A percentile compares a stretch with the other conserved stretches of the same genome.
Evolutionary conservation across 2,329 filamentous ascomycete species (phyloP).

Genomic region (Diaporthe longicolla): DNA sequence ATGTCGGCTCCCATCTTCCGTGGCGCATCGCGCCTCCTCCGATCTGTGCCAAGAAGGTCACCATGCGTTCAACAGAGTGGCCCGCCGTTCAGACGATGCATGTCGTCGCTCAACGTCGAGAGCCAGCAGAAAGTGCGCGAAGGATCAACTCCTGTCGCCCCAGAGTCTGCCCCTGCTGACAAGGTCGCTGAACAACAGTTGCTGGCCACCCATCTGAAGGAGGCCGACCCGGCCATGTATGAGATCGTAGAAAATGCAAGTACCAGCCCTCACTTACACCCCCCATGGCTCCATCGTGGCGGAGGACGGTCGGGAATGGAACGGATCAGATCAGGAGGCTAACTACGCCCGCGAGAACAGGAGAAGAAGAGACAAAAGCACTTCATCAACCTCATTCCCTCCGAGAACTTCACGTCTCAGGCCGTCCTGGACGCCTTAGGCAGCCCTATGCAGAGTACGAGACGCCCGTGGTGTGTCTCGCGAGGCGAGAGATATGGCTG

Average conservation of each 20-base stretch:
- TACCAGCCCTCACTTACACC: background rate
- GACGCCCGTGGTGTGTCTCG: conserved; percentile 20
- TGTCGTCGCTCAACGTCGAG: conserved; percentile 65
- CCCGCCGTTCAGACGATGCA: conserved; percentile 51
- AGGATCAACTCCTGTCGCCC: conserved; percentile 41
- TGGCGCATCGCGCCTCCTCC: conserved; percentile 63
- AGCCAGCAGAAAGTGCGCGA: conserved; percentile 71
- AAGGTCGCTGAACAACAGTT: conserved; percentile 66
- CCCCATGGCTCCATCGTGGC: background rate
- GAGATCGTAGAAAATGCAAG: conserved; percentile 91
- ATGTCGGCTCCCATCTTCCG: conserved; percentile 66
- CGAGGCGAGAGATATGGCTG: conserved; percentile 45
- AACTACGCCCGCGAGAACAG: conserved; percentile 60
- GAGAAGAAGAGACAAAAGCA: conserved; percentile 97
- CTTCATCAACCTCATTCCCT: conserved; percentile 97
- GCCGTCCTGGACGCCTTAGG: conserved; percentile 92
- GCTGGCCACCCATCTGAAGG: conserved; percentile 81
- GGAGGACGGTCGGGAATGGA: background rate
- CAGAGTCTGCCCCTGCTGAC: conserved; percentile 40
- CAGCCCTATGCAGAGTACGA: conserved; percentile 91
- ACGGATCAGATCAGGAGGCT: background rate
- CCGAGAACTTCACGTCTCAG: conserved; percentile 95
- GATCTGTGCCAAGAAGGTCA: conserved; percentile 55
- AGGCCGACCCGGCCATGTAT: conserved; percentile 89
- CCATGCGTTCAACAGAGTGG: conserved; percentile 48